phyloP scores from a whole-genome alignment of 768 basidiomycete genomes.

The Leccinellum albellum region DNA sequence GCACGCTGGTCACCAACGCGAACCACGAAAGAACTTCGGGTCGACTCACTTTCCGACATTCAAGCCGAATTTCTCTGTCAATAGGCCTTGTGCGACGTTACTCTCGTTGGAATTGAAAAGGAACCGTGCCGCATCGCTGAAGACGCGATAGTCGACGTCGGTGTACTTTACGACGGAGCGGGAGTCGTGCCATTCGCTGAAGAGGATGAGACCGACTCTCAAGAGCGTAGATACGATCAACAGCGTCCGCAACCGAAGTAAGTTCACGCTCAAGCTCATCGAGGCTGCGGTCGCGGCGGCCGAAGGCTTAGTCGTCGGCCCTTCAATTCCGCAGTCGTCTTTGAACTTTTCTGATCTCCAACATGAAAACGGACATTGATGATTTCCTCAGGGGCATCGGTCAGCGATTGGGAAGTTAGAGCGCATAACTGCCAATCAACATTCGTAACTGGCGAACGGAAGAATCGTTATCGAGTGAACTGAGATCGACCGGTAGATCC shows the following conservation, averaged over 20 bases:
- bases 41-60: conserved; percentile 74
- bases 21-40: not conserved
- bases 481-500: no score
- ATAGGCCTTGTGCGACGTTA: conserved; percentile 61
- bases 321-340: not conserved
- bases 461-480: not conserved
- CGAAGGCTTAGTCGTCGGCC: not conserved
- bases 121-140: conserved; percentile 85
- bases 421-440: not conserved
- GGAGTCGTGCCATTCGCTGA: conserved; percentile 89
- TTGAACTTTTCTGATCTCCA: not conserved
- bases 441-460: not conserved
- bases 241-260: conserved; percentile 46
- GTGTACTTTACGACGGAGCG: conserved; percentile 88
- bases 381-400: not conserved
- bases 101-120: conserved; percentile 45
- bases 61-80: conserved; percentile 38
- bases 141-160: conserved; percentile 96
- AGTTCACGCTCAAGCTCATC: conserved; percentile 1
- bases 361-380: not conserved
- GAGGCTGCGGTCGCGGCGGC: not conserved
- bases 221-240: conserved; percentile 54
- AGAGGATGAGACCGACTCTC: conserved; percentile 68
- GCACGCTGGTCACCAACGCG: conserved; percentile 1
- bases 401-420: not conserved